phyloP scores from a whole-genome alignment of 257 asterid genomes.

The Euphrasia confusa region DNA sequence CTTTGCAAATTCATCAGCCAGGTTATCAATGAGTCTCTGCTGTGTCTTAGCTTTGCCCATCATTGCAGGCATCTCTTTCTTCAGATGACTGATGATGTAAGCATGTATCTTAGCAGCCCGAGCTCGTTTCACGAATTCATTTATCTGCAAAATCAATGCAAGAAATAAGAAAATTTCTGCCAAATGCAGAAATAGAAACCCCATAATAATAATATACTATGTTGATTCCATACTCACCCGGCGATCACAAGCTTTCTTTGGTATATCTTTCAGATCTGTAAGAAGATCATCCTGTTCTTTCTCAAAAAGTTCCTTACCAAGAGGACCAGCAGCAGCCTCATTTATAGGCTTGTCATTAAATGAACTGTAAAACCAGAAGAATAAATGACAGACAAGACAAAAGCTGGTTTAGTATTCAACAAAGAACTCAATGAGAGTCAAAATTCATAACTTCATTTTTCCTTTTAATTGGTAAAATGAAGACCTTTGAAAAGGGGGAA shows the following conservation, averaged over 20 bases:
- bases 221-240: conserved; percentile 45
- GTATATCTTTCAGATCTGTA: conserved; percentile 69
- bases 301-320: conserved; percentile 81
- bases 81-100: conserved; percentile 79
- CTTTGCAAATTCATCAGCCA: conserved; percentile 72
- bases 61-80: conserved; percentile 94
- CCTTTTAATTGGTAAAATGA: not conserved
- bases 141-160: conserved; percentile 48
- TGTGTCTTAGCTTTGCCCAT: conserved; percentile 94
- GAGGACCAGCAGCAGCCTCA: conserved; percentile 67
- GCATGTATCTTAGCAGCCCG: conserved; percentile 96
- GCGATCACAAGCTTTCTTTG: conserved; percentile 95
- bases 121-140: conserved; percentile 92
- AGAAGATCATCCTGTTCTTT: conserved; percentile 90
- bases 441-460: not conserved
- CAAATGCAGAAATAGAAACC: conserved; percentile 11
- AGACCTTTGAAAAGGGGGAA: not conserved
- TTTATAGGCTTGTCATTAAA: conserved; percentile 86
- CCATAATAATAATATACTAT: not conserved
- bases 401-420: conserved; percentile 1
- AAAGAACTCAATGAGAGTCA: not conserved
- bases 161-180: not conserved
- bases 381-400: conserved; percentile 2
- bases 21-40: conserved; percentile 78
- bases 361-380: conserved; percentile 42